Evolutionary conservation across 2,329 filamentous ascomycete species (phyloP).

Genomic region (Aspergillus japonicus): DNA sequence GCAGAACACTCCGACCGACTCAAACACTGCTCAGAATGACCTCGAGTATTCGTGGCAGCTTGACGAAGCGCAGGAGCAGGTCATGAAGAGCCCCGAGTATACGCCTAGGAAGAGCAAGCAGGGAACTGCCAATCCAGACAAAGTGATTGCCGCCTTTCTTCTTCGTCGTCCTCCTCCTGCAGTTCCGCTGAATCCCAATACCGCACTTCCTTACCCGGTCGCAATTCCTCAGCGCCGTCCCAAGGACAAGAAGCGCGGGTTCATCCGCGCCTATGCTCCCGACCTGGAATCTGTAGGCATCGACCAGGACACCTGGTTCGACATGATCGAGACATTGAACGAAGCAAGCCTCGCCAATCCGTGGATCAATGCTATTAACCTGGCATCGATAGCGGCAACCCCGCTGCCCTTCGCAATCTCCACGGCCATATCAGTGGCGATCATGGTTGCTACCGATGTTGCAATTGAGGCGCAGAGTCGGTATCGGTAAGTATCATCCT

Average conservation of each 20-base stretch:
- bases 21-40: not conserved
- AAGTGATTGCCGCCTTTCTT: constrained; percentile 2
- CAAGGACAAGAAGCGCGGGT: constrained; percentile 2
- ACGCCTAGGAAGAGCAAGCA: constrained; percentile 1
- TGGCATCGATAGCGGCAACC: not conserved
- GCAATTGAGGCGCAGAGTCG: constrained; percentile 9
- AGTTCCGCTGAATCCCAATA: too few species aligned
- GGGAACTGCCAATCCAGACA: constrained; percentile 6
- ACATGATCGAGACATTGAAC: constrained; percentile 3
- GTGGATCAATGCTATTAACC: constrained; percentile 3
- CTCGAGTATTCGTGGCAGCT: constrained; percentile 4
- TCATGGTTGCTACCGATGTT: constrained; percentile 5
- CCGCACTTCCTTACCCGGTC: constrained; percentile 4
- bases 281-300: constrained; percentile 2
- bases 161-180: not conserved
- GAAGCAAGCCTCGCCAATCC: constrained; percentile 6
- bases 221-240: constrained; percentile 10
- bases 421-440: constrained; percentile 1
- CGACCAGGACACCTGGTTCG: constrained; percentile 2
- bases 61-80: constrained; percentile 5
- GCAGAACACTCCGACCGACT: not conserved
- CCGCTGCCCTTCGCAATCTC: constrained; percentile 1
- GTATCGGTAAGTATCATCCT: not conserved
- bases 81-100: not conserved
- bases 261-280: constrained; percentile 10